phyloP scores from a whole-genome alignment of 495 filamentous ascomycete genomes.

The Aspergillus wentii region DNA sequence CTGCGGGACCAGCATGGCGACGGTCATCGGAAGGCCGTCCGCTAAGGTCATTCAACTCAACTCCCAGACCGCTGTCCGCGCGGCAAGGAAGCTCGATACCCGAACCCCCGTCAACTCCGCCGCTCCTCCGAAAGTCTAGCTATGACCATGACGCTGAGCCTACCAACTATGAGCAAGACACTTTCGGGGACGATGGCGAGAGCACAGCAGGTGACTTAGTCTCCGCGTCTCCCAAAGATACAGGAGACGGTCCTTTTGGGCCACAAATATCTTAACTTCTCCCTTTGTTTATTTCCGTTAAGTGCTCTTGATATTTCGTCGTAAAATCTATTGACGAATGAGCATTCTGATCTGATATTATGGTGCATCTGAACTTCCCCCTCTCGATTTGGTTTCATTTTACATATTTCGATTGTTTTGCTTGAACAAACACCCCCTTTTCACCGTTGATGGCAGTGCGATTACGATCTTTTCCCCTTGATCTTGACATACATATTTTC shows the following conservation, averaged over 20 bases:
- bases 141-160: slow-evolving; percentile 70
- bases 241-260: slow-evolving; percentile 30
- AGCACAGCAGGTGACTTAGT: slow-evolving; percentile 37
- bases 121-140: slow-evolving; percentile 60
- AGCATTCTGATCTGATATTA: slow-evolving; percentile 17
- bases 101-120: slow-evolving; percentile 58
- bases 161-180: slow-evolving; percentile 29
- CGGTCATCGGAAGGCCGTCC: slow-evolving; percentile 35
- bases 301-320: slow-evolving; percentile 8
- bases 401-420: slow-evolving; percentile 1
- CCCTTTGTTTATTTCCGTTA: slow-evolving; percentile 9
- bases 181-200: slow-evolving; percentile 34
- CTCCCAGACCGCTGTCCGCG: slow-evolving; percentile 24
- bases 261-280: slow-evolving; percentile 25
- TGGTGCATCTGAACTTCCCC: slow-evolving; percentile 6
- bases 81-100: slow-evolving; percentile 30
- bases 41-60: slow-evolving; percentile 26
- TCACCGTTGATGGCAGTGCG: slow-evolving; percentile 8
- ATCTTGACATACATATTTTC: slow-evolving; percentile 1
- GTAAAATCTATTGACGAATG: slow-evolving; percentile 4
- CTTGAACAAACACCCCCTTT: slow-evolving; percentile 1
- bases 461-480: slow-evolving; percentile 10
- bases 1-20: slow-evolving; percentile 45
- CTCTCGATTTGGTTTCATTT: slow-evolving; percentile 1
- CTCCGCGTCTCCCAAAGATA: slow-evolving; percentile 31